Evolutionary conservation across 208 protist species (phyloP).

Genomic region (Trypanosoma mega): DNA sequence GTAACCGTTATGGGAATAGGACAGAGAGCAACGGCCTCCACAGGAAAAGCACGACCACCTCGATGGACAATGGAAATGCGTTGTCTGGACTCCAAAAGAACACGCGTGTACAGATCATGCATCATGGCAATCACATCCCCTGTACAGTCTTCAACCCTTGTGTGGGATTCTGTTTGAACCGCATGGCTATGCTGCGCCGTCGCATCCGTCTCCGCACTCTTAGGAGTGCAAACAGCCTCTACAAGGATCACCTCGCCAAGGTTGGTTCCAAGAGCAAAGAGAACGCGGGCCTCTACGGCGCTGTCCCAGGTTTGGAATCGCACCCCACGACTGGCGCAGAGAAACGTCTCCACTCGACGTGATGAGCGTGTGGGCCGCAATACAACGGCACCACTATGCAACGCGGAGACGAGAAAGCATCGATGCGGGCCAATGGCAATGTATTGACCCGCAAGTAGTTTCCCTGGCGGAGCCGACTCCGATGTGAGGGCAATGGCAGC

Average conservation of each 20-base stretch:
- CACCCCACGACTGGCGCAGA: slow-evolving; percentile 15
- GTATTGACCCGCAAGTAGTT: neutral
- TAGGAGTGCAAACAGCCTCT: neutral
- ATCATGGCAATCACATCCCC: no score
- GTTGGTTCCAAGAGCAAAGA: slow-evolving; percentile 17
- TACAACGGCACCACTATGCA: no score
- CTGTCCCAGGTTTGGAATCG: neutral
- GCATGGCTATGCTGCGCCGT: no score
- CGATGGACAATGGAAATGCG: no score
- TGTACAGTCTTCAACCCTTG: no score
- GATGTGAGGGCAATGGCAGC: slow-evolving; percentile 16
- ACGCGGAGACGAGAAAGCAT: no score
- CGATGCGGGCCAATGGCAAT: neutral
- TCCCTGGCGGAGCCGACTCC: neutral
- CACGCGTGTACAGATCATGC: no score
- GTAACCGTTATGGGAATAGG: neutral
- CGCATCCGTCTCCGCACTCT: neutral
- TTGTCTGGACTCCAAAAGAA: no score
- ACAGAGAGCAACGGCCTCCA: slow-evolving; percentile 22
- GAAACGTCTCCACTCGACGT: slow-evolving; percentile 34
- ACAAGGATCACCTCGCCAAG: slow-evolving; percentile 11
- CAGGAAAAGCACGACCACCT: no score
- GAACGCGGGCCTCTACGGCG: neutral
- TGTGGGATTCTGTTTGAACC: no score
- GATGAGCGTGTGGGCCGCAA: no score